Percentiles rank a stretch among this genome's conserved stretches.
Conservation (phyloP, 2,329 filamentous ascomycete species). For the Annulohypoxylon truncatum region DNA sequence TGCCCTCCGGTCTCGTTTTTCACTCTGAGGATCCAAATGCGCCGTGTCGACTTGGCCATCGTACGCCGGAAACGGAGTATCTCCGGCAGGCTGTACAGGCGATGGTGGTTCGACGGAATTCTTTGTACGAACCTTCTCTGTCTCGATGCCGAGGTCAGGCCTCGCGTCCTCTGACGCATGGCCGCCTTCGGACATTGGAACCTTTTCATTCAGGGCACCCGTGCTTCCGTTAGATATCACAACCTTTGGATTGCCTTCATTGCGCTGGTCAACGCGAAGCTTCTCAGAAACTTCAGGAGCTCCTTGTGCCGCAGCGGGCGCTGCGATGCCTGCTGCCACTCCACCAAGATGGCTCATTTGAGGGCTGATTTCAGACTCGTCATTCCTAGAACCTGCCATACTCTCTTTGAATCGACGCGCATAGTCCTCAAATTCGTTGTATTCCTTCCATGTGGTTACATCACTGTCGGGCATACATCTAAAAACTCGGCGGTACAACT, state of each 20-base stretch:
- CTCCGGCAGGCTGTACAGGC: slow-evolving; percentile 57
- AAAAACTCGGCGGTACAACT: slow-evolving; percentile 92
- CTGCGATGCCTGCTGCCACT: slow-evolving; percentile 42
- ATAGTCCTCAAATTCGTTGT: slow-evolving; percentile 85
- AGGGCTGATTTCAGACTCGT: slow-evolving; percentile 61
- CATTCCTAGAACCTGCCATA: slow-evolving; percentile 68
- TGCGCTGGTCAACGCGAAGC: slow-evolving; percentile 25
- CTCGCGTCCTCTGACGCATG: slow-evolving; percentile 35
- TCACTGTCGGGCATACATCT: slow-evolving; percentile 97
- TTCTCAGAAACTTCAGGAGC: slow-evolving; percentile 44
- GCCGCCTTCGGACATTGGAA: slow-evolving; percentile 25
- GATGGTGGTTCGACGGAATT: slow-evolving; percentile 53
- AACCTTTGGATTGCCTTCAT: slow-evolving; percentile 37
- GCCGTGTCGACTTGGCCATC: slow-evolving; percentile 51
- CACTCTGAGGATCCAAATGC: slow-evolving; percentile 46
- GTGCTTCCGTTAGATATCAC: slow-evolving; percentile 34
- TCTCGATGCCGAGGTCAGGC: slow-evolving; percentile 33
- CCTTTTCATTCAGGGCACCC: slow-evolving; percentile 43
- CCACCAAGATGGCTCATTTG: slow-evolving; percentile 45
- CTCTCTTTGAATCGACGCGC: slow-evolving; percentile 78
- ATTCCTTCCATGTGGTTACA: slow-evolving; percentile 92
- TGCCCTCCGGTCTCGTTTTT: slow-evolving; percentile 62
- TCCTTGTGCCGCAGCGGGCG: slow-evolving; percentile 45
- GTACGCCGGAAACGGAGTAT: slow-evolving; percentile 61
- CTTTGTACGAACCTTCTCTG: slow-evolving; percentile 40